Evolutionary conservation across 805 yeast species (phyloP), one percentile per base, ranked within the genome.

Genomic region (Yarrowia sp.): DNA sequence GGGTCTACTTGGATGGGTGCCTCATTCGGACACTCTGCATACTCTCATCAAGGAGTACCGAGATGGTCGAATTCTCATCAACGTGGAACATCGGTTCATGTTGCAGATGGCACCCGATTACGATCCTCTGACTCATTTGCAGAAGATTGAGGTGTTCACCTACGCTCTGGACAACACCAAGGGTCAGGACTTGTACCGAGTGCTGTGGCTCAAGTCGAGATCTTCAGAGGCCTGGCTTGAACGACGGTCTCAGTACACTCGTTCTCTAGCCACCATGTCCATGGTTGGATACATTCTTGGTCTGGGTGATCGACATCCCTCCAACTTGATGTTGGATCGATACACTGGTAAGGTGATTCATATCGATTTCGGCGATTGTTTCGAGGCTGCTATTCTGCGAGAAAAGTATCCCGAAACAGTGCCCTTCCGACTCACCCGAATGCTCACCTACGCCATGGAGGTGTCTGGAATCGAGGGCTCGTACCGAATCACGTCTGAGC

Each of bases 291-390:
- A 95, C 74, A 93, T 95, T 64, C 80, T 95, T 28, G 99, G 99
- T 13, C 81, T 95, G 18, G 99, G 99, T 67, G 99, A 95, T 75
- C 85, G 99, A 67, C 99, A 95, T 76, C 99, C 99, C 32, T 90
- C 98, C 35, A 95, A 95, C 73, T 82, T 95, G 77, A 90, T 95
- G 98, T 83, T 95, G 77, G 96, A 93, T 75, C 80, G 97, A 68
- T 84, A 88, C 58, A 91, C 98, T 0, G 99, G 99, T 67, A 92
- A 93, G 72, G 97, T 95, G 61, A 84, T 95, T 42, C 99, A 95
- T 74, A 93, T 95, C 76, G 99, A 95, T 81, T 95, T 93, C 77
- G 99, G 99, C 69, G 99, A 95, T 74, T 95, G 99, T 83, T 95
- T 95, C 73, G 99, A 95, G 74, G 97, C 98, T 1, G 99, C 99